Evolutionary conservation across 768 basidiomycete genomes (phyloP).

Genomic region (Leccinum truebloodii): DNA sequence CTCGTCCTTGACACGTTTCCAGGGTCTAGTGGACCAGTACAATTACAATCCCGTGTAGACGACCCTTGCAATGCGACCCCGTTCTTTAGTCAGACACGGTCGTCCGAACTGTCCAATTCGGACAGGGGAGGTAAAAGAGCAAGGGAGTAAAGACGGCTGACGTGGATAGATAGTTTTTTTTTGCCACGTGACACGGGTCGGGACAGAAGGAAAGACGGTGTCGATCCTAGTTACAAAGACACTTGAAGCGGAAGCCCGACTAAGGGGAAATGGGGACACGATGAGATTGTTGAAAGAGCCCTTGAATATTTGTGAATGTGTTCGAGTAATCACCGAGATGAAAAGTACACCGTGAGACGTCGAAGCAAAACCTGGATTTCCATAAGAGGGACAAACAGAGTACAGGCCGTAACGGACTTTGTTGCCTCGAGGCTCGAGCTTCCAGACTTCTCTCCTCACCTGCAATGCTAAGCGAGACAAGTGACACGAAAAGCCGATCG

Average conservation of each 20-base stretch:
- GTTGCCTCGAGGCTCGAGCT: slow-evolving; percentile 9
- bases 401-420: too few relatives aligned
- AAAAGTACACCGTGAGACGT: background rate
- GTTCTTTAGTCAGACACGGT: background rate
- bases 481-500: background rate
- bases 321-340: background rate
- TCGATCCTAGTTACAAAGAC: background rate
- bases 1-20: slow-evolving; percentile 5
- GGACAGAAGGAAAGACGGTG: background rate
- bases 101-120: background rate
- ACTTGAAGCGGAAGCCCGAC: slow-evolving; percentile 7
- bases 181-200: background rate
- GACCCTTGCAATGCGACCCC: background rate
- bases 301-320: background rate
- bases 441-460: background rate
- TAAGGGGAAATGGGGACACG: slow-evolving; percentile 12
- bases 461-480: background rate
- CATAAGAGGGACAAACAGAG: background rate
- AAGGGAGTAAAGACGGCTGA: background rate
- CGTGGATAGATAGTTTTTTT: too few relatives aligned
- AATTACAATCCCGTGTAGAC: slow-evolving; percentile 1
- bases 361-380: background rate
- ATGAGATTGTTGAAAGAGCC: slow-evolving; percentile 8
- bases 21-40: background rate
- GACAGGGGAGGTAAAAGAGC: background rate